Evolutionary conservation across 257 asterid species (phyloP).

Genomic region (Solanum gracilifrons): DNA sequence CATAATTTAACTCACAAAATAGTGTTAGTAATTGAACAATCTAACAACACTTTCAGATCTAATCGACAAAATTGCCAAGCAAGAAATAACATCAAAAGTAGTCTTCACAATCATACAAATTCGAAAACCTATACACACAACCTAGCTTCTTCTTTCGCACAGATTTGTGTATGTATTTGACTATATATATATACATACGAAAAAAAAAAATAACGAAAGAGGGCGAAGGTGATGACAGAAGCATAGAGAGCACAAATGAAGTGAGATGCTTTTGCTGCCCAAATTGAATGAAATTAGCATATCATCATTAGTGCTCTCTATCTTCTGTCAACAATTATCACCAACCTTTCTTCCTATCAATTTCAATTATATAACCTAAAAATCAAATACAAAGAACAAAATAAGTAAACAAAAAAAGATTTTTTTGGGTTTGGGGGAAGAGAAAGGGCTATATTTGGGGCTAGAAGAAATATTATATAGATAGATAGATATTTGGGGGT

Average conservation of each 20-base stretch:
- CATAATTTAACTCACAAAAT: no score
- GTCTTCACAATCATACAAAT: no score
- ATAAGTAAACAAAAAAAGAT: no score
- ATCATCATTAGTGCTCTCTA: slow-evolving; percentile 15
- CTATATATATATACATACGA: no score
- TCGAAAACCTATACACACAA: no score
- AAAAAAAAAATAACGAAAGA: background rate
- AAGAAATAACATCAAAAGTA: no score
- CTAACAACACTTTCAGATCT: no score
- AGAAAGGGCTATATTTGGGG: background rate
- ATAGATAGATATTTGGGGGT: background rate
- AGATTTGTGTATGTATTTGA: no score
- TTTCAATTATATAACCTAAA: background rate
- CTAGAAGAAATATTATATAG: background rate
- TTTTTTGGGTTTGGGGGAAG: no score
- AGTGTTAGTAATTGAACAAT: no score
- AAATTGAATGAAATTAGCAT: background rate
- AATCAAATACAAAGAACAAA: background rate
- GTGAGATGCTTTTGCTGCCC: background rate
- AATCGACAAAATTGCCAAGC: no score
- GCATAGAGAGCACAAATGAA: slow-evolving; percentile 14
- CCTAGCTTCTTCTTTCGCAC: no score
- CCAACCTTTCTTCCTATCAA: background rate
- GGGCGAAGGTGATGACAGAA: slow-evolving; percentile 9
- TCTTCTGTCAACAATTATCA: slow-evolving; percentile 12